Conservation (phyloP, 768 basidiomycete genomes). For the Lentinula detonsa region DNA sequence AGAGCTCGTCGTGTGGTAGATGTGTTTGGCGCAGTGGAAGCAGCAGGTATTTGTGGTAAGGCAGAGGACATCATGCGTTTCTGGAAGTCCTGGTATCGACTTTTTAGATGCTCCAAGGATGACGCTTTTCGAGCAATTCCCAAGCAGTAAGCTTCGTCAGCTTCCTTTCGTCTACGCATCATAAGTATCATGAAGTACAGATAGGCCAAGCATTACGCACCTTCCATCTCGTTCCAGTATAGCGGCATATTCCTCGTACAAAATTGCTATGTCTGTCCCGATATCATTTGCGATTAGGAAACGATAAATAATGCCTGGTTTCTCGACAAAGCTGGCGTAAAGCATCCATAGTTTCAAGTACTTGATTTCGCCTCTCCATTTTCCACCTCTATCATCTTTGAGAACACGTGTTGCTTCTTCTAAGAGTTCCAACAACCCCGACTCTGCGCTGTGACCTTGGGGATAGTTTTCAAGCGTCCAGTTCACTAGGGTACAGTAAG, state of each 20-base stretch:
- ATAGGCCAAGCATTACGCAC: constrained; percentile 33
- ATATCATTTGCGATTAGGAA: constrained; percentile 91
- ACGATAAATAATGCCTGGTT: constrained; percentile 80
- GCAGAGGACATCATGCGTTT: constrained; percentile 75
- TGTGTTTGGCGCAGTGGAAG: constrained; percentile 24
- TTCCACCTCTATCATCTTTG: constrained; percentile 66
- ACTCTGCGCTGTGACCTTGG: constrained; percentile 83
- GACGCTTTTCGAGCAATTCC: constrained; percentile 80
- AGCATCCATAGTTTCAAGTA: constrained; percentile 94
- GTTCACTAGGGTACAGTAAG: constrained; percentile 78
- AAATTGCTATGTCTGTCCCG: constrained; percentile 68
- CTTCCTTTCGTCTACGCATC: constrained; percentile 63
- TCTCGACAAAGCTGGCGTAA: constrained; percentile 90
- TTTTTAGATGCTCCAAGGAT: constrained; percentile 76
- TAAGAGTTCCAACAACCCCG: constrained; percentile 84
- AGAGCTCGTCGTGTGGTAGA: constrained; percentile 29
- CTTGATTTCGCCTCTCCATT: constrained; percentile 73
- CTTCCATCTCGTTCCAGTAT: constrained; percentile 77
- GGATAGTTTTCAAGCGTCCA: constrained; percentile 97
- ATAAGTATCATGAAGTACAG: constrained; percentile 6
- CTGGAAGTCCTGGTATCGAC: constrained; percentile 80
- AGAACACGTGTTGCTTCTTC: constrained; percentile 89
- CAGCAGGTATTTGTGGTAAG: constrained; percentile 29
- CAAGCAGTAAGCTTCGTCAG: constrained; percentile 85
- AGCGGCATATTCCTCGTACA: constrained; percentile 92